Percentiles rank a stretch among this genome's conserved stretches.
Evolutionary conservation across 345 rosid species (phyloP).

Genomic region (Euphorbia pulcherrima): DNA sequence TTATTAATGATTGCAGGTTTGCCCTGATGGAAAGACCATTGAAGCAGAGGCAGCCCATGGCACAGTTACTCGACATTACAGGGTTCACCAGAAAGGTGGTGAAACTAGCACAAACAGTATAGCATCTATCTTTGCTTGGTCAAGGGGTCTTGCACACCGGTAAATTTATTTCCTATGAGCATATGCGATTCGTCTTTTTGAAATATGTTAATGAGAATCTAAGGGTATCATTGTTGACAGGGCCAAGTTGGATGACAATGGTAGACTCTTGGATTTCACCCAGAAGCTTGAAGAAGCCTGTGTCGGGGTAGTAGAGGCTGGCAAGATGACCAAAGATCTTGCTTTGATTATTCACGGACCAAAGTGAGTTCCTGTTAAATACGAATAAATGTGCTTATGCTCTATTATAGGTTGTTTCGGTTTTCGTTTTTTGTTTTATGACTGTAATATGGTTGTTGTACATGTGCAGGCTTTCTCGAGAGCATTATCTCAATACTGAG

Average conservation of each 20-base stretch:
- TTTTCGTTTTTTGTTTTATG: neutral
- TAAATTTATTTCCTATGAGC: conserved; percentile 10
- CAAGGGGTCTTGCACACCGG: conserved; percentile 98
- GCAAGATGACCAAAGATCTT: conserved; percentile 99
- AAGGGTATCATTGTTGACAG: conserved; percentile 30
- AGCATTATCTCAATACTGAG: conserved; percentile 75
- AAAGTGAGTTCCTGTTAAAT: conserved; percentile 38
- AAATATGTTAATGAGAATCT: neutral
- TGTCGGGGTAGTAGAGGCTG: conserved; percentile 76
- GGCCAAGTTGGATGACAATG: conserved; percentile 87
- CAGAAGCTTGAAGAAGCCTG: conserved; percentile 96
- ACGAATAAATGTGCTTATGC: neutral
- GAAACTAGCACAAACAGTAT: conserved; percentile 99
- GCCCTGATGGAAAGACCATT: conserved; percentile 97
- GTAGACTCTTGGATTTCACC: conserved; percentile 69
- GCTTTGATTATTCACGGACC: conserved; percentile 84
- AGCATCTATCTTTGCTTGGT: conserved; percentile 98
- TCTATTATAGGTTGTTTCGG: no score
- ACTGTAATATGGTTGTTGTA: neutral
- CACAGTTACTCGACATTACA: conserved; percentile 88
- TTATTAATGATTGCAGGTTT: conserved; percentile 53
- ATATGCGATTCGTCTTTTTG: neutral
- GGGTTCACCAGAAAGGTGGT: conserved; percentile 99
- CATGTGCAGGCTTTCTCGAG: conserved; percentile 62
- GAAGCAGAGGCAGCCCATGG: conserved; percentile 99